Evolutionary conservation across 2,329 filamentous ascomycete genomes (phyloP).

Genomic region (Alternaria viburni): DNA sequence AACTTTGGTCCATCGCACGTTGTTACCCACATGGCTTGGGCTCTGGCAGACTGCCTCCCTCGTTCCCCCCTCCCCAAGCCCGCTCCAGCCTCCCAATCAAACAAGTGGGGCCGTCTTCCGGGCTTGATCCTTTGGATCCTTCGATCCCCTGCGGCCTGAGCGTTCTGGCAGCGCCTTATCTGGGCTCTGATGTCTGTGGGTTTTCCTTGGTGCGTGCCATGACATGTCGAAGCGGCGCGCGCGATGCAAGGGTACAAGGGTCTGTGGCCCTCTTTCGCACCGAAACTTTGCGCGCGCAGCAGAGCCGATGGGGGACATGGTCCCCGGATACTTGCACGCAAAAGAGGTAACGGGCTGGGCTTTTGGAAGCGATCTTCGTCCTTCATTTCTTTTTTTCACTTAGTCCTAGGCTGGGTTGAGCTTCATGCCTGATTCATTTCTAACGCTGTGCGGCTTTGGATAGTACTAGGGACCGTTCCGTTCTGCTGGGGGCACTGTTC

Average conservation of each 20-base stretch:
- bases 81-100: slow-evolving; percentile 9
- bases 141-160: slow-evolving; percentile 2
- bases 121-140: neutral
- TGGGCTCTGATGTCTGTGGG: neutral
- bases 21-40: slow-evolving; percentile 2
- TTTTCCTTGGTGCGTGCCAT: neutral
- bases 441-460: neutral
- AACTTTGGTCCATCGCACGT: neutral
- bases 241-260: neutral
- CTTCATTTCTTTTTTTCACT: slow-evolving; percentile 3
- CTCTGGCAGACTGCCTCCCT: neutral
- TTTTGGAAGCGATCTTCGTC: neutral
- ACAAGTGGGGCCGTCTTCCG: slow-evolving; percentile 4
- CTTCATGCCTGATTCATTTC: slow-evolving; percentile 1
- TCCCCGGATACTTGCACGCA: neutral
- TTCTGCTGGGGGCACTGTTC: neutral
- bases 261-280: neutral
- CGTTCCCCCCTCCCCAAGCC: slow-evolving; percentile 3
- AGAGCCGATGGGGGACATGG: neutral
- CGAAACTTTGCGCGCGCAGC: neutral
- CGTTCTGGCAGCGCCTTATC: neutral
- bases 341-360: neutral
- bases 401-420: neutral
- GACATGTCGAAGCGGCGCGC: neutral
- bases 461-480: neutral